These are phyloP conservation scores for Aphanocladium album DNA, from an alignment of 2,329 filamentous ascomycete genomes.

Conservation along the genomic window DNA sequence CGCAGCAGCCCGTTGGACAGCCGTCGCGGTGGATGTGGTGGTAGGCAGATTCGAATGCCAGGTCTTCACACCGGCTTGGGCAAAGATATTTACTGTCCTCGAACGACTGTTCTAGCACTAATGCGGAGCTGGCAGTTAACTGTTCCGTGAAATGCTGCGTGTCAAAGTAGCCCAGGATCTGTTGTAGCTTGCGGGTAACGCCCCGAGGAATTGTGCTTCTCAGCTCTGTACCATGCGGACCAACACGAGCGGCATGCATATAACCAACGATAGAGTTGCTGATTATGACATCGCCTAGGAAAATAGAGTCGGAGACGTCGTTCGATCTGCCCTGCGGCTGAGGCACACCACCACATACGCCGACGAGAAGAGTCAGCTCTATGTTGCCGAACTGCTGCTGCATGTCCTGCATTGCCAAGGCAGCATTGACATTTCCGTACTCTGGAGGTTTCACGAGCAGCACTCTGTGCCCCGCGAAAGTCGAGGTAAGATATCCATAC, in stretches of 20 bases:
- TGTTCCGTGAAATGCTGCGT: background rate
- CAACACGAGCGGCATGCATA: background rate
- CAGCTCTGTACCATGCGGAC: background rate
- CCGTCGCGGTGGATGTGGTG: background rate
- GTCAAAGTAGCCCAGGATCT: background rate
- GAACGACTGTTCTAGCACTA: background rate
- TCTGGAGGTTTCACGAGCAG: background rate
- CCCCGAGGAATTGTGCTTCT: background rate
- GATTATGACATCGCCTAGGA: conserved; percentile 25
- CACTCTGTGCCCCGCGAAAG: background rate
- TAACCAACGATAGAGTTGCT: conserved; percentile 22
- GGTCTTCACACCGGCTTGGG: no score
- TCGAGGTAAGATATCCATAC: background rate
- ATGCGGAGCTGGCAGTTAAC: background rate
- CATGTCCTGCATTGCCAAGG: background rate
- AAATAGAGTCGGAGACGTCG: conserved; percentile 9
- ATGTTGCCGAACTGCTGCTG: conserved; percentile 15
- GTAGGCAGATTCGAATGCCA: background rate
- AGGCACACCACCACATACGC: conserved; percentile 32
- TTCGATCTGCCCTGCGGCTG: background rate
- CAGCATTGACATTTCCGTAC: background rate
- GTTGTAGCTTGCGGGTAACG: background rate
- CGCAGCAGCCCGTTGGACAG: background rate
- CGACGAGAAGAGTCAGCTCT: conserved; percentile 28
- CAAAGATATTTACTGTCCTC: no score